Conservation (phyloP, 2,329 filamentous ascomycete species). For the Elsinoe arachidis region DNA sequence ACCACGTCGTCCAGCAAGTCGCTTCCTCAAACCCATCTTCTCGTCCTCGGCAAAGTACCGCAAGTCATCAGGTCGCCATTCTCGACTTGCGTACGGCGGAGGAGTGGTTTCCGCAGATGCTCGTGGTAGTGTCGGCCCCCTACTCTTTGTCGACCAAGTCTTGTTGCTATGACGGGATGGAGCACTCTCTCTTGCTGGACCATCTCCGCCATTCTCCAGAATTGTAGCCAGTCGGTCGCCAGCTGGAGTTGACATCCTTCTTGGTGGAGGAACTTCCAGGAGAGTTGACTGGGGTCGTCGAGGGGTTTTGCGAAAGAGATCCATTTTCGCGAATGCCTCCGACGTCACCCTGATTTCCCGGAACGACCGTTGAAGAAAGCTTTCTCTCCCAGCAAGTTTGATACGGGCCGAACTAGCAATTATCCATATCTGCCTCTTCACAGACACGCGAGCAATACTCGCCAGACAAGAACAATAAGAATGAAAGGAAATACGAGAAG, state of each 20-base stretch:
- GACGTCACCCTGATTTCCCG: not conserved
- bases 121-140: constrained; percentile 1
- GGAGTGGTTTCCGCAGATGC: constrained; percentile 14
- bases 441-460: not conserved
- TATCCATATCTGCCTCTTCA: not conserved
- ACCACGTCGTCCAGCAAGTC: constrained; percentile 20
- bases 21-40: not conserved
- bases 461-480: not conserved
- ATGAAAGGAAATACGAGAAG: not conserved
- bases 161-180: not conserved
- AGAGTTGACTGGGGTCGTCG: constrained; percentile 12
- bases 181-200: not conserved
- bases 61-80: constrained; percentile 9
- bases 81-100: constrained; percentile 14
- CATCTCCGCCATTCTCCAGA: constrained; percentile 25
- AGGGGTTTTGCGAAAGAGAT: constrained; percentile 12
- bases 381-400: not conserved
- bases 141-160: constrained; percentile 1
- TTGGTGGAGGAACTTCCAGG: constrained; percentile 24
- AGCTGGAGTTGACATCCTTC: constrained; percentile 35
- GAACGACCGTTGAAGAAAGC: not conserved
- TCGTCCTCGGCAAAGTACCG: not conserved
- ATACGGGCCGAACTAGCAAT: not conserved
- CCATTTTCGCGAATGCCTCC: constrained; percentile 11
- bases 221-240: constrained; percentile 35